Conservation (phyloP, 2,329 filamentous ascomycete species). For the Paraphaeosphaeria sporulosa region DNA sequence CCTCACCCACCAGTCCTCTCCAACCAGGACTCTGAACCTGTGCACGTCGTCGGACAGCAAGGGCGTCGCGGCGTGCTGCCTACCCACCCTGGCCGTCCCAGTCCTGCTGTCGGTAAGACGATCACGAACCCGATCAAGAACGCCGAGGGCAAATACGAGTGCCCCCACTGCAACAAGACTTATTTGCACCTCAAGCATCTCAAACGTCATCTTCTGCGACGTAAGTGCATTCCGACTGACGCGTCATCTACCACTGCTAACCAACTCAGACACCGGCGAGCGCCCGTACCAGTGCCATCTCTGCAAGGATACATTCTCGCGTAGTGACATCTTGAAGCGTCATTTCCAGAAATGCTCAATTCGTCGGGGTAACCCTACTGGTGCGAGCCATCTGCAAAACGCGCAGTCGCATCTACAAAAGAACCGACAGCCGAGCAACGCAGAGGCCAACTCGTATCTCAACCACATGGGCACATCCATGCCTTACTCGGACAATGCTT, state of each 20-base stretch:
- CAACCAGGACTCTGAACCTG: constrained; percentile 66
- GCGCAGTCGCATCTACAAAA: constrained; percentile 90
- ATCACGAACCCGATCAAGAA: constrained; percentile 92
- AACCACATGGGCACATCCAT: constrained; percentile 46
- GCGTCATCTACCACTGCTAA: constrained; percentile 30
- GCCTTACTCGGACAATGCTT: constrained; percentile 42
- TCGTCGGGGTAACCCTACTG: constrained; percentile 92
- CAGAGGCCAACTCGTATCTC: constrained; percentile 47
- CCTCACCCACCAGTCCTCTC: constrained; percentile 46
- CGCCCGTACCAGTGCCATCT: constrained; percentile 98
- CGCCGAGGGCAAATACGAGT: constrained; percentile 96
- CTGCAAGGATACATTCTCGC: constrained; percentile 96
- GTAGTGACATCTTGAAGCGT: constrained; percentile 97
- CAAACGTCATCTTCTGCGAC: constrained; percentile 93
- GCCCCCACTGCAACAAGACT: constrained; percentile 97
- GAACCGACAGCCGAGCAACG: constrained; percentile 45
- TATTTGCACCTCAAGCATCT: constrained; percentile 97
- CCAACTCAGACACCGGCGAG: constrained; percentile 83
- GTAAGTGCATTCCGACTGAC: constrained; percentile 67
- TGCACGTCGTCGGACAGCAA: constrained; percentile 94
- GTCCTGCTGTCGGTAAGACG: constrained; percentile 80
- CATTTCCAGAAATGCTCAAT: constrained; percentile 99
- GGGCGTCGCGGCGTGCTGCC: constrained; percentile 90
- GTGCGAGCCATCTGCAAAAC: constrained; percentile 92
- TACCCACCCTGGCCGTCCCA: constrained; percentile 84